Conservation (phyloP, 768 basidiomycete species). For the Lactarius evosmus region DNA sequence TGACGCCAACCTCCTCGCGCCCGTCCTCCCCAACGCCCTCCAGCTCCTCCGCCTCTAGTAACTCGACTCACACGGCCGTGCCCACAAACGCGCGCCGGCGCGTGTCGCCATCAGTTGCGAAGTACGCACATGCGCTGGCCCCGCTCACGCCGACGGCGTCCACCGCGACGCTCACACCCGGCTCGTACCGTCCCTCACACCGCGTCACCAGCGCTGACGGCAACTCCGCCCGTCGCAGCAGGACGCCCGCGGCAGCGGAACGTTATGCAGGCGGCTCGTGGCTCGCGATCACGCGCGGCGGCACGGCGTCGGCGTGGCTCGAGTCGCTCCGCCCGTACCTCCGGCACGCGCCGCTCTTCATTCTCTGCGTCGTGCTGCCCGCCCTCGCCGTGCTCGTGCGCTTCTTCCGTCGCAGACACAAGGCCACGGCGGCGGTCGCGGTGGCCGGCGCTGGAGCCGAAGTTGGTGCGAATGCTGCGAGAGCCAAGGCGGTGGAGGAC, state of each 20-base stretch:
- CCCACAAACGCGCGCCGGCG: constrained; percentile 22
- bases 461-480: not conserved
- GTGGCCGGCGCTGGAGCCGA: not conserved
- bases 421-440: not conserved
- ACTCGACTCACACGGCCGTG: constrained; percentile 27
- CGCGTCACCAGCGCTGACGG: not conserved
- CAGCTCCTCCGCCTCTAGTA: constrained; percentile 23
- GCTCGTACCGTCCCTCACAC: constrained; percentile 7
- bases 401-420: constrained; percentile 11
- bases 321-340: constrained; percentile 20
- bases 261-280: not conserved
- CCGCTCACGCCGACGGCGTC: constrained; percentile 16
- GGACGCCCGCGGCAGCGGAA: not conserved
- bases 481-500: constrained; percentile 16
- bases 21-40: constrained; percentile 27
- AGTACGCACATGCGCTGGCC: not conserved
- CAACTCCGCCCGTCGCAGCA: not conserved
- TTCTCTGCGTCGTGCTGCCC: constrained; percentile 24
- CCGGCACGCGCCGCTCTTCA: constrained; percentile 16
- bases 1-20: constrained; percentile 26
- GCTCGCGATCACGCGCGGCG: not conserved
- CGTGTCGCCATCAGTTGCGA: not conserved
- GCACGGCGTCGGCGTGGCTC: not conserved
- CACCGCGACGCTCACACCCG: not conserved
- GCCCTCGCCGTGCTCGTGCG: constrained; percentile 21